Evolutionary conservation across 73 alveolate genomes (phyloP), one percentile per base, ranked within the genome.

Genomic region (Tetrahymena elliotti): DNA sequence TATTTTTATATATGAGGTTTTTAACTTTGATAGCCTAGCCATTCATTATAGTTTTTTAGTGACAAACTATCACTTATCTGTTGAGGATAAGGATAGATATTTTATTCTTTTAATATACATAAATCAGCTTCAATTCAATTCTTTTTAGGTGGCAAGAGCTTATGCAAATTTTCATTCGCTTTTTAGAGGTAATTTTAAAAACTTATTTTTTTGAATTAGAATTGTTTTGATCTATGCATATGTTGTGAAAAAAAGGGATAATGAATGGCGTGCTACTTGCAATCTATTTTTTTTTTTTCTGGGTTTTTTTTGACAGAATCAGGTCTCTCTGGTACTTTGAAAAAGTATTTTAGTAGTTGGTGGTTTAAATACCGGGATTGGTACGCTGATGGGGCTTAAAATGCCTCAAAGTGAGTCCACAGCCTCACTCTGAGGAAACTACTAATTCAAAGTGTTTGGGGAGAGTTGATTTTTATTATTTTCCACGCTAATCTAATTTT

Each of bases 221-320:
- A n/a, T 68, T 31, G 36, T 24, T 68, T 27, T 68, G 88, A 68
- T 68, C 88, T 6, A 68, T 68, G 36, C 88, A 68, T 68, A 68
- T 68, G 88, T 2, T 68, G 88, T 68, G 88, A 68, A 68, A 68
- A 68, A n/a, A 68, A n/a, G 6, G 38, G 88, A 68, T 68, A 68
- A 68, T 68, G 88, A 68, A 68, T 16, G 88, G 88, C 88, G 88
- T 68, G 88, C 88, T 68, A 68, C 88, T 68, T 68, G 88, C 88
- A 68, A 68, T 68, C 16, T 68, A 31, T 68, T 68, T 68, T 68
- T 68, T 68, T 22, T 10, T 54, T 9, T n/a, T 11, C n/a, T 10
- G 15, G 8, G 8, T 68, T 0, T 68, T 68, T 68, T 68, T 68
- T 68, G 88, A 68, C 34, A 22, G 88, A 27, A 68, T 68, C 88